phyloP scores from a whole-genome alignment of 305 asterid species.

The Ruellia speciosa region DNA sequence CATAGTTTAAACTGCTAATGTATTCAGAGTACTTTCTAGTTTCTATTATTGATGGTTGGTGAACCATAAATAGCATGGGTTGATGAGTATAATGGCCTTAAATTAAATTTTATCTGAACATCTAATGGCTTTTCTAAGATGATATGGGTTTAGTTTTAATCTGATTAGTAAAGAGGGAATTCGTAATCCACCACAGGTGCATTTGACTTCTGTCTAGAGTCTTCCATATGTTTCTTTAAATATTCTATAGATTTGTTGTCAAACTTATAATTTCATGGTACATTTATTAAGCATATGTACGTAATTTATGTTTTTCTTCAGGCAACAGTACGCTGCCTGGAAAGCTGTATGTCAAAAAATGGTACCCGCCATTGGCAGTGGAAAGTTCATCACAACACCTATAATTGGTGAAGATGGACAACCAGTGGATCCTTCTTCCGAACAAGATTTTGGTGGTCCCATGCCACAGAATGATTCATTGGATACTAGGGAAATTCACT shows the following conservation, averaged over 20 bases:
- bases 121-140: conserved; percentile 3
- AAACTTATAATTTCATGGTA: conserved; percentile 10
- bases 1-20: too few species aligned
- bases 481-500: conserved; percentile 54
- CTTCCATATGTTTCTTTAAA: not conserved
- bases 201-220: not conserved
- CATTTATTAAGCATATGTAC: conserved; percentile 6
- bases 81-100: not conserved
- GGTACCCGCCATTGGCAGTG: conserved; percentile 74
- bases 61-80: not conserved
- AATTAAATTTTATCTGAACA: not conserved
- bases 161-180: not conserved
- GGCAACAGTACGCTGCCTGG: conserved; percentile 74
- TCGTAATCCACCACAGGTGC: not conserved
- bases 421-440: conserved; percentile 34
- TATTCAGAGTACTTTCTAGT: not conserved
- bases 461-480: conserved; percentile 25
- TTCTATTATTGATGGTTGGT: not conserved
- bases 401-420: conserved; percentile 56
- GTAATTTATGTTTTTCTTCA: conserved; percentile 25
- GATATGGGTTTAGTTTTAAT: not conserved
- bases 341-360: conserved; percentile 69
- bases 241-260: conserved; percentile 9
- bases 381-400: conserved; percentile 60
- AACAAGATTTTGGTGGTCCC: conserved; percentile 18